Evolutionary conservation across 805 yeast species (phyloP).

Genomic region (Deakozyma indianensis): DNA sequence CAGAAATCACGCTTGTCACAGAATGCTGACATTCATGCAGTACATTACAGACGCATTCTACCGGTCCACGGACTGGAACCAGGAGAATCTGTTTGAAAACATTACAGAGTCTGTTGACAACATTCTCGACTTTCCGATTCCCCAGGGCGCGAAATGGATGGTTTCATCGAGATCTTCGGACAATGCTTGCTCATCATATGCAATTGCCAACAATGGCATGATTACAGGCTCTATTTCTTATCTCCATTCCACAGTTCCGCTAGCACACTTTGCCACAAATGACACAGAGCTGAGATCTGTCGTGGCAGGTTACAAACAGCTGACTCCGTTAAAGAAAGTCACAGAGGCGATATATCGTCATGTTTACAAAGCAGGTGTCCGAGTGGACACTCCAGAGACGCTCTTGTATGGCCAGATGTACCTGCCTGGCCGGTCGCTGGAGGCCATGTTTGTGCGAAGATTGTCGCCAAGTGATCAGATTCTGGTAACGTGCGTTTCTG

Average conservation of each 20-base stretch:
- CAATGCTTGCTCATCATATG: conserved; percentile 57
- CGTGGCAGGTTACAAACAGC: not conserved
- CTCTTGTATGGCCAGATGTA: conserved; percentile 76
- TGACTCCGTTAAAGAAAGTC: not conserved
- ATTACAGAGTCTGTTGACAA: conserved; percentile 27
- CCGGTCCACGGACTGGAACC: conserved; percentile 60
- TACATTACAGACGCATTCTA: conserved; percentile 63
- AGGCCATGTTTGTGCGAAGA: conserved; percentile 69
- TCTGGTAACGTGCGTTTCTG: conserved; percentile 61
- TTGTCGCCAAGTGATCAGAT: conserved; percentile 47
- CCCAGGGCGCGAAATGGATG: conserved; percentile 49
- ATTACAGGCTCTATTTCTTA: conserved; percentile 78
- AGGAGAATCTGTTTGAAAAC: conserved; percentile 62
- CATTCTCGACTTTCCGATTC: conserved; percentile 59
- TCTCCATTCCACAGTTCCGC: conserved; percentile 50
- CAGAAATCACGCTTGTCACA: too few species aligned
- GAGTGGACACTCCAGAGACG: conserved; percentile 17
- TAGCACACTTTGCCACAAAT: conserved; percentile 14
- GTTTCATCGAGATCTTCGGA: conserved; percentile 58
- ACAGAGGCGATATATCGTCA: not conserved
- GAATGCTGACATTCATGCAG: conserved; percentile 78
- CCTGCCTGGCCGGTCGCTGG: conserved; percentile 74
- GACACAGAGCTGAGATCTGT: not conserved
- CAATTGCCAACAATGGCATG: conserved; percentile 45
- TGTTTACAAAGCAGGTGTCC: not conserved